A percentile compares a stretch with the other conserved stretches of the same genome.
Conservation (phyloP, 2,329 filamentous ascomycete genomes). For the Colletotrichum shisoi region DNA sequence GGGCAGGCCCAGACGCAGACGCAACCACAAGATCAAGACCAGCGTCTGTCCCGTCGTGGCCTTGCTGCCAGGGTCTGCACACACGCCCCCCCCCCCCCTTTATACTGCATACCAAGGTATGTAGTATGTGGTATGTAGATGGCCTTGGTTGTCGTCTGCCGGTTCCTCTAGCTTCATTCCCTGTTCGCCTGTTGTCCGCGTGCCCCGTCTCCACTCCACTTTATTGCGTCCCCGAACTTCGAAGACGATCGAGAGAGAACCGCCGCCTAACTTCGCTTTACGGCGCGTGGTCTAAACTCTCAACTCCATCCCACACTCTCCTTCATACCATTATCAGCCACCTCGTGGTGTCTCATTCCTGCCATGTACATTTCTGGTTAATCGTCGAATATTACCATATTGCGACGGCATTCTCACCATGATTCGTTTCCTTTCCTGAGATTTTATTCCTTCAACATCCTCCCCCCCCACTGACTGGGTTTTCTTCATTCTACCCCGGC, state of each 20-base stretch:
- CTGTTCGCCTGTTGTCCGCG: conserved; percentile 18
- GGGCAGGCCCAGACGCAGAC: conserved; percentile 26
- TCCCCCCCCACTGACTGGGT: conserved; percentile 58
- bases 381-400: conserved; percentile 40
- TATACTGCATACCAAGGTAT: too few species aligned
- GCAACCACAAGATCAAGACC: conserved; percentile 15
- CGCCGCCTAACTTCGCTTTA: conserved; percentile 11
- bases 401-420: conserved; percentile 35
- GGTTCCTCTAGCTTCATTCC: conserved; percentile 16
- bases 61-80: not conserved
- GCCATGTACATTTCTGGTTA: conserved; percentile 27
- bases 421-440: conserved; percentile 43
- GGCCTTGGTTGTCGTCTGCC: not conserved
- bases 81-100: not conserved
- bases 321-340: conserved; percentile 38
- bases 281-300: conserved; percentile 31
- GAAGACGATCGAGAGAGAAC: conserved; percentile 21
- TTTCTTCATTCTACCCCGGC: conserved; percentile 47
- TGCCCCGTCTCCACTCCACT: conserved; percentile 20
- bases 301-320: conserved; percentile 32
- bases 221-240: conserved; percentile 26
- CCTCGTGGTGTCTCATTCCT: conserved; percentile 32
- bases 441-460: conserved; percentile 44
- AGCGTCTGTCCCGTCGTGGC: not conserved
- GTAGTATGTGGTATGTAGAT: too few species aligned